Conservation (phyloP, 352 stramenopile species). For the Pythium sp. region DNA sequence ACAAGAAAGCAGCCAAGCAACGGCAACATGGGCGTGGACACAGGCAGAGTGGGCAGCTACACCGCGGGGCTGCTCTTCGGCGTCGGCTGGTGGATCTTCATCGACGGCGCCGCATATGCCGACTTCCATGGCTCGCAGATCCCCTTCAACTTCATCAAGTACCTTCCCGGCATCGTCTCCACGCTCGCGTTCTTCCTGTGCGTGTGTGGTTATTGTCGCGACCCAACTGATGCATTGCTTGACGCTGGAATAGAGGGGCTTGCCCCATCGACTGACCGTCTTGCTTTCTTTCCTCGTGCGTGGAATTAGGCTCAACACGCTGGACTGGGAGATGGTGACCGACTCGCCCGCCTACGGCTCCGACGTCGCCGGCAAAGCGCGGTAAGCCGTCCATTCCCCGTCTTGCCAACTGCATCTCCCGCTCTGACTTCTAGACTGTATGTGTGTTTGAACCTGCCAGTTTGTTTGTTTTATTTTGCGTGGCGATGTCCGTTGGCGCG, state of each 20-base stretch:
- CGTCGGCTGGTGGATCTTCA: slow-evolving; percentile 60
- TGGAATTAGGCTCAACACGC: slow-evolving; percentile 42
- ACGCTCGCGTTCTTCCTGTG: slow-evolving; percentile 62
- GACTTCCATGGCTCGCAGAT: slow-evolving; percentile 45
- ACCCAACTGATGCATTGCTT: neutral
- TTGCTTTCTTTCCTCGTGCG: neutral
- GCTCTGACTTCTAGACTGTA: neutral
- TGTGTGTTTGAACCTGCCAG: neutral
- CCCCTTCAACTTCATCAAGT: slow-evolving; percentile 59
- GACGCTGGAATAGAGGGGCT: neutral
- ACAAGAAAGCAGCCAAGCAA: neutral
- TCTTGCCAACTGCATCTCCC: neutral
- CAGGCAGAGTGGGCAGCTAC: slow-evolving; percentile 47
- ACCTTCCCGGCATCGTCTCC: slow-evolving; percentile 50
- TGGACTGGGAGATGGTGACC: slow-evolving; percentile 65
- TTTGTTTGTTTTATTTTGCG: slow-evolving; percentile 50
- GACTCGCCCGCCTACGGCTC: slow-evolving; percentile 47
- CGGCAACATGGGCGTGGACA: slow-evolving; percentile 23
- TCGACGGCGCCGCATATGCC: slow-evolving; percentile 47
- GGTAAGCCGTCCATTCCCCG: slow-evolving; percentile 19
- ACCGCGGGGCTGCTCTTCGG: slow-evolving; percentile 43
- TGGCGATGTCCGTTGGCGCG: slow-evolving; percentile 36
- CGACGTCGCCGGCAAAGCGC: slow-evolving; percentile 40
- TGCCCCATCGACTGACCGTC: neutral
- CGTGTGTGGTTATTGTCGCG: slow-evolving; percentile 1